phyloP scores from a whole-genome alignment of 1,139 yeast species.

The Pichia kudriavzevii region DNA sequence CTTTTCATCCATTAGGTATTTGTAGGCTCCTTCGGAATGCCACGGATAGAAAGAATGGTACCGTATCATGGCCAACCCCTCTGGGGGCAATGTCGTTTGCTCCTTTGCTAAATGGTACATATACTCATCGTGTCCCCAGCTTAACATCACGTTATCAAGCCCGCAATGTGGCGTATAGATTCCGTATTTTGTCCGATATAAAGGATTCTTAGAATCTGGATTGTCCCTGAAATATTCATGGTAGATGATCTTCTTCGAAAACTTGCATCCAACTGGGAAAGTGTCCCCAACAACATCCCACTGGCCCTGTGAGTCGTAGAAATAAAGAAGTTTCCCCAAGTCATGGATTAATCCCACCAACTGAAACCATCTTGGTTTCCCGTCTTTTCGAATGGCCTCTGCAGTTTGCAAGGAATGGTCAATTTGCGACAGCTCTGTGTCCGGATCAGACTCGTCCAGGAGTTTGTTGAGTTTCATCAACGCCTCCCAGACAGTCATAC shows the following conservation, averaged over 20 bases:
- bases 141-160: slow-evolving; percentile 59
- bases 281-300: slow-evolving; percentile 86
- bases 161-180: slow-evolving; percentile 62
- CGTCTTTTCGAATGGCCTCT: slow-evolving; percentile 61
- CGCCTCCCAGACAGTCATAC: slow-evolving; percentile 70
- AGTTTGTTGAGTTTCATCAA: slow-evolving; percentile 52
- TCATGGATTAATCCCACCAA: slow-evolving; percentile 67
- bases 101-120: slow-evolving; percentile 66
- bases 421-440: slow-evolving; percentile 65
- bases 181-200: slow-evolving; percentile 60
- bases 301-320: slow-evolving; percentile 65
- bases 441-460: slow-evolving; percentile 69
- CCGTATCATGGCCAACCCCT: slow-evolving; percentile 66
- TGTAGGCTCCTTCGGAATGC: slow-evolving; percentile 66
- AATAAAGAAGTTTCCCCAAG: slow-evolving; percentile 59
- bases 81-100: slow-evolving; percentile 55
- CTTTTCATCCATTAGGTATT: slow-evolving; percentile 56
- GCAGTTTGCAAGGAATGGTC: slow-evolving; percentile 76
- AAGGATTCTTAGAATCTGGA: slow-evolving; percentile 56
- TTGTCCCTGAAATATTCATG: slow-evolving; percentile 53
- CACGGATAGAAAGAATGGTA: slow-evolving; percentile 74
- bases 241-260: slow-evolving; percentile 52
- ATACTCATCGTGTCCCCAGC: slow-evolving; percentile 79
- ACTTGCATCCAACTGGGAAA: slow-evolving; percentile 67
- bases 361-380: slow-evolving; percentile 71